These are phyloP conservation scores for Kodamaea kakaduensis DNA, from an alignment of 805 yeast species.

Conservation along the genomic window DNA sequence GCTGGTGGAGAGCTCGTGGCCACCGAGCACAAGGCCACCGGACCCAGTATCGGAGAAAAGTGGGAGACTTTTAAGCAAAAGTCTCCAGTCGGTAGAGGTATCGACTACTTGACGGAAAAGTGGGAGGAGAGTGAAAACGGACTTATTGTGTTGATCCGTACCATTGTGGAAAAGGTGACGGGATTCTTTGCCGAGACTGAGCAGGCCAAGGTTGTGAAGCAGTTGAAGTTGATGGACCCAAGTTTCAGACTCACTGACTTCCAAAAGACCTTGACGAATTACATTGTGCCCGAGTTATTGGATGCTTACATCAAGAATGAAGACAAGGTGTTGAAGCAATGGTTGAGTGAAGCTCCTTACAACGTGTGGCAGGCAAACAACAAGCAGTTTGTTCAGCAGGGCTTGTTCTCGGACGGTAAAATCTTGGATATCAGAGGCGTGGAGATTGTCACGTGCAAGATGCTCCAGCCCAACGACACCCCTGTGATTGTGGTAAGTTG, in stretches of 20 bases:
- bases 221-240: constrained; percentile 88
- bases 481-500: constrained; percentile 94
- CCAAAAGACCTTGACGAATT: constrained; percentile 80
- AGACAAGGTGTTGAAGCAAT: constrained; percentile 69
- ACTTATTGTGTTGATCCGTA: constrained; percentile 72
- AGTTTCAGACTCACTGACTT: constrained; percentile 75
- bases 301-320: constrained; percentile 96
- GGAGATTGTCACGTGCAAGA: constrained; percentile 83
- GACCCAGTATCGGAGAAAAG: constrained; percentile 60
- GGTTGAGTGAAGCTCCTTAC: constrained; percentile 97
- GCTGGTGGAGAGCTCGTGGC: constrained; percentile 82
- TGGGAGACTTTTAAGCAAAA: constrained; percentile 65
- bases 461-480: constrained; percentile 82
- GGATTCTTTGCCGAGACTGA: constrained; percentile 96
- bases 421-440: constrained; percentile 94
- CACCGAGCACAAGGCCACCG: constrained; percentile 74
- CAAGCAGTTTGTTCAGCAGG: constrained; percentile 88
- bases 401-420: constrained; percentile 83
- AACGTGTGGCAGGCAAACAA: constrained; percentile 92
- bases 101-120: constrained; percentile 58
- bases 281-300: constrained; percentile 88
- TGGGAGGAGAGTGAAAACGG: constrained; percentile 97
- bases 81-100: constrained; percentile 62
- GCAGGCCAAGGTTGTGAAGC: constrained; percentile 83
- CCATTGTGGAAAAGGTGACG: constrained; percentile 72